Evolutionary conservation across 371 early-diverging fungal genomes (phyloP), one percentile per base, ranked within the genome.

Genomic region (Saksenaea vasiformis): DNA sequence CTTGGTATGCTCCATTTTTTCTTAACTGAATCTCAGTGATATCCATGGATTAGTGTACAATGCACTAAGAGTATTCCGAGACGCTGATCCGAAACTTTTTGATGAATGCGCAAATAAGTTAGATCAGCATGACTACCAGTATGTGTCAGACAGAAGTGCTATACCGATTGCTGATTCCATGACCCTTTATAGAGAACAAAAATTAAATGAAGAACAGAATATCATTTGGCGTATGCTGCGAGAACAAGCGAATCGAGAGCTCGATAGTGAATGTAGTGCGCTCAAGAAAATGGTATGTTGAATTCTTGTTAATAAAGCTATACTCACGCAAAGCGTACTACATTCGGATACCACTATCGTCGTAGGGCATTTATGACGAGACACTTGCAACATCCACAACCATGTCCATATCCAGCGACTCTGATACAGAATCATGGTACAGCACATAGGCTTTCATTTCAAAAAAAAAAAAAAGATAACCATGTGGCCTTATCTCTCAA

Each of bases 1-100:
- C 26, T 15, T 19, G 10, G 5, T 31, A 1, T 36, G 55, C 11
- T 34, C 19, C 44, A 1, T 34, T 31, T 11, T 31, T 24, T 37
- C 27, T n/a, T 19, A 35, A 38, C 17, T 39, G 37, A 9, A 15
- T 7, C 58, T 0, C 68, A 92, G 93, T 68, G 93, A 93, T 0
- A 95, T 97, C 62, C 96, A 97, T 75, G 94, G 94, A 9, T 87
- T 95, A 7, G 95, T 97, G 13, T 95, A 94, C 74, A 93, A 95
- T 66, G 93, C 97, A 2, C 81, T 97, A 57, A 94, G 95, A 62
- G 83, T 95, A 54, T 92, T 97, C 64, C 95, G 94, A 90, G 93
- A 94, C 51, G 87, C 94, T 35, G 90, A 92, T 73, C 94, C 95
- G 28, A 87, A 87, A 61, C 76, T 97, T 36, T 98, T 96, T 80